Base-by-base conservation (phyloP, 169 alveolate genomes). In the Eimeria tenella region DNA sequence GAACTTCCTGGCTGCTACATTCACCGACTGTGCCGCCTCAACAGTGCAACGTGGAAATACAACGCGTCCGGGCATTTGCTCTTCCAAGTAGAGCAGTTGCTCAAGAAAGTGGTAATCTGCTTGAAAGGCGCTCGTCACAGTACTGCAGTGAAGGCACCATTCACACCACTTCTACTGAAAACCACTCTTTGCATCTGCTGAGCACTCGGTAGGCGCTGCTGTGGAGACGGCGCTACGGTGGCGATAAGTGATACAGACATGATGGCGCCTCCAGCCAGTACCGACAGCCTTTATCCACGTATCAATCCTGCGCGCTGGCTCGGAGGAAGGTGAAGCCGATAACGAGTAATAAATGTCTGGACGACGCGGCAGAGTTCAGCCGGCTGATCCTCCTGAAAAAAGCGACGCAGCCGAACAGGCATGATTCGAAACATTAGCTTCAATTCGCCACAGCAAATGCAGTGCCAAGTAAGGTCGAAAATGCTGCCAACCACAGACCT, bases 311-410 rank as follows among this genome's bases (percentile, higher is more conserved):
- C 92, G 81, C 92, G 94, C 82, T 77, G 90, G 90, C 86, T 82
- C 5, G 94, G 87, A 50, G 94, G 89, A 52, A 75, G 94, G 42
- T 90, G 90, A 8, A 90, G 90, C 49, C 90, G 90, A 73, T 90
- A 90, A 19, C 94, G 89, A 25, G 84, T 70, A 21, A 90, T 65
- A 50, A 90, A 90, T 25, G 86, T 90, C 83, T 60, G 89, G 90
- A 90, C 86, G 50, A 90, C 94, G 17, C 79, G 77, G 71, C 90
- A 62, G 53, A 90, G 90, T 49, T 90, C 94, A 13, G 86, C 90
- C 21, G 94, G 94, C 70, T 90, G 94, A n/a, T 90, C 94, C 87
- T 90, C 94, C 94, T 90, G 83, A 71, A 25, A 21, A 75, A 21
- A 21, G 90, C n/a, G 56, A 49, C 23, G 83, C 6, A 74, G 17